Evolutionary conservation across 345 rosid species (phyloP).

Genomic region (Eucalyptus cloeziana): DNA sequence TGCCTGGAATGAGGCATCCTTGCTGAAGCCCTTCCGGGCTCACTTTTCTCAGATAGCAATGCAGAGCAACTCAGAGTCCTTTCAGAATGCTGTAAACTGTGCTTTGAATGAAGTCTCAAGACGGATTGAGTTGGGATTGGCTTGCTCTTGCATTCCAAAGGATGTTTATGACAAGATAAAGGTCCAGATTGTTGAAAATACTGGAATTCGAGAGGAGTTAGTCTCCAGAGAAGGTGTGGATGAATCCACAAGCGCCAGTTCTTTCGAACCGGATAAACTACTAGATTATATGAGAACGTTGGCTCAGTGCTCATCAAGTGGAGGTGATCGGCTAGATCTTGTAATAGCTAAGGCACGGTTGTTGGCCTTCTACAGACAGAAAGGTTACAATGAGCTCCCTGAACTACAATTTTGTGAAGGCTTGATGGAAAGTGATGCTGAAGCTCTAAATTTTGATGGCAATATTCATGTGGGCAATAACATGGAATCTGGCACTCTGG

Average conservation of each 20-base stretch:
- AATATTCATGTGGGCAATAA: neutral
- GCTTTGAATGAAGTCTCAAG: constrained; percentile 59
- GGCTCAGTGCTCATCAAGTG: constrained; percentile 31
- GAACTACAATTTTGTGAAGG: constrained; percentile 27
- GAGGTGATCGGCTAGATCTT: constrained; percentile 43
- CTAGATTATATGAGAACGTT: constrained; percentile 38
- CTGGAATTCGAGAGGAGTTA: constrained; percentile 40
- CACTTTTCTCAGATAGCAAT: constrained; percentile 45
- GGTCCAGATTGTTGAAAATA: constrained; percentile 38
- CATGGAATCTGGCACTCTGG: neutral
- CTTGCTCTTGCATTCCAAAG: constrained; percentile 37
- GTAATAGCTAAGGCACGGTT: constrained; percentile 46
- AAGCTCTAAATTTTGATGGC: constrained; percentile 4
- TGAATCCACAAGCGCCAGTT: constrained; percentile 3
- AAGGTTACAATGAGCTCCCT: constrained; percentile 39
- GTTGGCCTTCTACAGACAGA: constrained; percentile 32
- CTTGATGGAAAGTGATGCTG: constrained; percentile 12
- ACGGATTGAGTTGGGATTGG: constrained; percentile 38
- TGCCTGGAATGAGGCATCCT: constrained; percentile 62
- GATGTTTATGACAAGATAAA: constrained; percentile 23
- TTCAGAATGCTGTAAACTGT: constrained; percentile 49
- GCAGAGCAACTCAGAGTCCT: constrained; percentile 43
- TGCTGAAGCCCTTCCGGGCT: constrained; percentile 43
- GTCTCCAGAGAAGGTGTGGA: constrained; percentile 18
- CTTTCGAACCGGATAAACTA: constrained; percentile 35